phyloP scores from a whole-genome alignment of 768 basidiomycete genomes.

The Collybia mongolica region DNA sequence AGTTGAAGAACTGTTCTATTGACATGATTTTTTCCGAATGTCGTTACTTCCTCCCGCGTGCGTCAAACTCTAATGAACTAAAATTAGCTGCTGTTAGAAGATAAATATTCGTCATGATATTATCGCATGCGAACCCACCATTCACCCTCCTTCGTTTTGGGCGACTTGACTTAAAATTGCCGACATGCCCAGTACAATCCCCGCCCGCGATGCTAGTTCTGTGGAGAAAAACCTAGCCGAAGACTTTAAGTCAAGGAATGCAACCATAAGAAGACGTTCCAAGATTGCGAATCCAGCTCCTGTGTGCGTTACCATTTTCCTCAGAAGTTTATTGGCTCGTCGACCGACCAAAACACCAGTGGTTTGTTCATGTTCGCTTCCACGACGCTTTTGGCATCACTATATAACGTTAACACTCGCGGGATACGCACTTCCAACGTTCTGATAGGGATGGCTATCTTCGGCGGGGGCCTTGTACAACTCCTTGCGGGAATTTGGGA shows the following conservation, averaged over 20 bases:
- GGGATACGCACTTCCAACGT: slow-evolving; percentile 52
- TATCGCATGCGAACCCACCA: too few relatives aligned
- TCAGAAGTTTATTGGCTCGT: neutral
- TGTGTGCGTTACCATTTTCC: slow-evolving; percentile 19
- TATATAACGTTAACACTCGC: slow-evolving; percentile 60
- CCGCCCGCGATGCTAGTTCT: neutral
- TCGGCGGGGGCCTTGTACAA: slow-evolving; percentile 72
- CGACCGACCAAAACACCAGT: slow-evolving; percentile 15
- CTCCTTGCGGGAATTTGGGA: slow-evolving; percentile 85
- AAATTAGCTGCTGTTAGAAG: too few relatives aligned
- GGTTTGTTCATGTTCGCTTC: slow-evolving; percentile 36
- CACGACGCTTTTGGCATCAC: slow-evolving; percentile 68
- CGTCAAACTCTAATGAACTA: too few relatives aligned
- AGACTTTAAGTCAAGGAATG: neutral
- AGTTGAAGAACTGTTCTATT: too few relatives aligned
- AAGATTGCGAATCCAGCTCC: slow-evolving; percentile 31
- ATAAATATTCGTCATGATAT: too few relatives aligned
- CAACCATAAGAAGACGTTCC: slow-evolving; percentile 9
- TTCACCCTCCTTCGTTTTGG: too few relatives aligned
- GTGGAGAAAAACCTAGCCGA: slow-evolving; percentile 2
- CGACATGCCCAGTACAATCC: neutral
- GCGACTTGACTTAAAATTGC: too few relatives aligned
- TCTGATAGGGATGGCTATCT: slow-evolving; percentile 76
- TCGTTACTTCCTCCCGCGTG: too few relatives aligned
- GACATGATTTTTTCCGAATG: too few relatives aligned